These are phyloP conservation scores for Lactifluus hygrophoroides DNA, from an alignment of 768 basidiomycete species.

Conservation along the genomic window DNA sequence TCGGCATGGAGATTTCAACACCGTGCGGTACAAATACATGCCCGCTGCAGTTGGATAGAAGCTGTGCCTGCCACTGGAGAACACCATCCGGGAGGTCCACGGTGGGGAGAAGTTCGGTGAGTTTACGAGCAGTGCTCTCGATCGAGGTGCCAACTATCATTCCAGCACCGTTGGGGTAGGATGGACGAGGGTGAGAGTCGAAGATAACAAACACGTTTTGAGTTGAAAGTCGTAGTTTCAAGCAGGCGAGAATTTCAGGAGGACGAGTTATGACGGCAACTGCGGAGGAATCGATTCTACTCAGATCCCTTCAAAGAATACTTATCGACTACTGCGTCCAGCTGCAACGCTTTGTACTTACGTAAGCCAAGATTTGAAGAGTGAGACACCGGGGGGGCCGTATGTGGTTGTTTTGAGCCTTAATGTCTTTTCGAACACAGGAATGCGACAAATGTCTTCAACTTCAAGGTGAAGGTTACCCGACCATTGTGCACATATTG, in stretches of 20 bases:
- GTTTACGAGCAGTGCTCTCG: constrained; percentile 34
- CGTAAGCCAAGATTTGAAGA: constrained; percentile 32
- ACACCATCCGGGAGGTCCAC: constrained; percentile 38
- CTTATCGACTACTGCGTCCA: neutral
- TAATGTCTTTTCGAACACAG: constrained; percentile 40
- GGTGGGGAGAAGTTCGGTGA: constrained; percentile 41
- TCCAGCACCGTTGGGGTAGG: constrained; percentile 50
- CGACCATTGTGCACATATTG: constrained; percentile 51
- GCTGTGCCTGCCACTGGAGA: constrained; percentile 58
- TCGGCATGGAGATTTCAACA: constrained; percentile 18
- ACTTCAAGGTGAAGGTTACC: constrained; percentile 46
- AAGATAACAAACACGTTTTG: constrained; percentile 47
- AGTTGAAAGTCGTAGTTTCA: constrained; percentile 27
- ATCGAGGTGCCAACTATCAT: constrained; percentile 45
- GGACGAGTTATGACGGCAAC: constrained; percentile 58
- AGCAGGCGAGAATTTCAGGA: constrained; percentile 56
- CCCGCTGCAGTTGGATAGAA: constrained; percentile 51
- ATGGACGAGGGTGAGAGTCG: constrained; percentile 56
- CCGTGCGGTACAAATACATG: constrained; percentile 41
- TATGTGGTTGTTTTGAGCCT: constrained; percentile 30
- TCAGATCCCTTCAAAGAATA: constrained; percentile 22
- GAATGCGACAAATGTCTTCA: constrained; percentile 41
- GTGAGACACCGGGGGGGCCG: constrained; percentile 29
- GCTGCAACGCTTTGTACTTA: constrained; percentile 12
- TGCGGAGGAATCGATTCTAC: constrained; percentile 23